Evolutionary conservation across 2,329 filamentous ascomycete species (phyloP).

Genomic region (Neoarthrinium moseri): DNA sequence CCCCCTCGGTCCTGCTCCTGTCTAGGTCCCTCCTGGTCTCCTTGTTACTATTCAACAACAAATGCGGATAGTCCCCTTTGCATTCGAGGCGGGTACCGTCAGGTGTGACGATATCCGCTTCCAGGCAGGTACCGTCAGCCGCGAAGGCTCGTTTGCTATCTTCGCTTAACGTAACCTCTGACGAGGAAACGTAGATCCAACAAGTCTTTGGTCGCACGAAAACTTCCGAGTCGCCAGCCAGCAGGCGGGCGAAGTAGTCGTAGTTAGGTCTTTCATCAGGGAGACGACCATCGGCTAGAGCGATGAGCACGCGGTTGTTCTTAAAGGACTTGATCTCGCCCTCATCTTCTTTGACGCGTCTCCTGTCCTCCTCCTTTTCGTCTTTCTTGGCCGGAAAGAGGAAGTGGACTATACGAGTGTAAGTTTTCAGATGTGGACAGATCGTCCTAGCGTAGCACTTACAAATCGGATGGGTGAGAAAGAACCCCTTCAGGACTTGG

Average conservation of each 20-base stretch:
- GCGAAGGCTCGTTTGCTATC: slow-evolving; percentile 10
- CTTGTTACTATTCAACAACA: slow-evolving; percentile 53
- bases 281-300: slow-evolving; percentile 55
- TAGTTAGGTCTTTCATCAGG: slow-evolving; percentile 61
- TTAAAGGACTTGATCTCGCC: slow-evolving; percentile 57
- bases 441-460: too few relatives aligned
- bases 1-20: slow-evolving; percentile 41
- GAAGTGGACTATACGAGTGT: slow-evolving; percentile 51
- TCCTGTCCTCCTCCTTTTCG: slow-evolving; percentile 50
- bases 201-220: slow-evolving; percentile 56
- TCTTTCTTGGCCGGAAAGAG: slow-evolving; percentile 54
- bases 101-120: slow-evolving; percentile 24
- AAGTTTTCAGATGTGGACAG: too few relatives aligned
- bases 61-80: slow-evolving; percentile 48
- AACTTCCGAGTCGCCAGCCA: slow-evolving; percentile 52
- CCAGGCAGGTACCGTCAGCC: slow-evolving; percentile 7
- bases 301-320: slow-evolving; percentile 61
- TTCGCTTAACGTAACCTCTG: slow-evolving; percentile 49
- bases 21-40: slow-evolving; percentile 45
- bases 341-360: slow-evolving; percentile 31
- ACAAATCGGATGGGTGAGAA: slow-evolving; percentile 63
- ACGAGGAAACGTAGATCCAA: slow-evolving; percentile 58
- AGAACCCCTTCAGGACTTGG: slow-evolving; percentile 68
- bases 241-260: slow-evolving; percentile 58
- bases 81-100: slow-evolving; percentile 24